Evolutionary conservation across 805 yeast species (phyloP).

Genomic region (Ogataea zsoltii): DNA sequence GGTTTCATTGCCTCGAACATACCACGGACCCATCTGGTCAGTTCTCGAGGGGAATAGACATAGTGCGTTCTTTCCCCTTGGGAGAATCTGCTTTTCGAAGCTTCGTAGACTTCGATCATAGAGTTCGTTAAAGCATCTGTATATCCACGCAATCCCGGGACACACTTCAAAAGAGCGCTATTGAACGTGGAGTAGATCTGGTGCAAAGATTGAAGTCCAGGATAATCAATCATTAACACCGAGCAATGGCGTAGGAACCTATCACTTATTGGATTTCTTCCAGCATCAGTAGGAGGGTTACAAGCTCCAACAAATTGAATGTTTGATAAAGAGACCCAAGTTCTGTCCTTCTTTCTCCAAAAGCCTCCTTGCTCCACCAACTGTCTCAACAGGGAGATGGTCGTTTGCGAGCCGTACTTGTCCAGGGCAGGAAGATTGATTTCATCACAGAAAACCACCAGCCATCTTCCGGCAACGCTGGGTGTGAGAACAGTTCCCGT

Average conservation of each 20-base stretch:
- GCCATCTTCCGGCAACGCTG: constrained; percentile 59
- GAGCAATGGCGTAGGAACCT: constrained; percentile 70
- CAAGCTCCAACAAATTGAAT: constrained; percentile 94
- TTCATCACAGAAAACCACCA: constrained; percentile 89
- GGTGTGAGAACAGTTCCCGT: constrained; percentile 62
- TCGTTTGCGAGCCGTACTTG: constrained; percentile 69
- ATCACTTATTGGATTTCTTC: constrained; percentile 56
- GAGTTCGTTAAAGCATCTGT: constrained; percentile 54
- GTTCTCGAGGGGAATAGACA: constrained; percentile 84
- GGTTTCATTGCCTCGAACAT: constrained; percentile 41
- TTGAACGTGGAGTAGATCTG: constrained; percentile 69
- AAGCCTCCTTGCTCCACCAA: constrained; percentile 74
- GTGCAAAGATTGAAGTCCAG: constrained; percentile 57
- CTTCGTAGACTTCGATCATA: constrained; percentile 62
- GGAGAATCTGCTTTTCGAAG: constrained; percentile 44
- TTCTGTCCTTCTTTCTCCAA: constrained; percentile 59
- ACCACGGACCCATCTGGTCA: constrained; percentile 87
- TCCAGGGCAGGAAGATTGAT: constrained; percentile 79
- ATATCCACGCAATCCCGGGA: constrained; percentile 62
- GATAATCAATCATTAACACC: constrained; percentile 76
- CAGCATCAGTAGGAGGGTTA: constrained; percentile 82
- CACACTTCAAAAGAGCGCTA: constrained; percentile 54
- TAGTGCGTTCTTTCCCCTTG: constrained; percentile 53
- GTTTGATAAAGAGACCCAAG: constrained; percentile 66
- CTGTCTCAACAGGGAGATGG: constrained; percentile 72